Conservation (phyloP, 1,139 yeast genomes). For the Debaryomyces sp. region DNA sequence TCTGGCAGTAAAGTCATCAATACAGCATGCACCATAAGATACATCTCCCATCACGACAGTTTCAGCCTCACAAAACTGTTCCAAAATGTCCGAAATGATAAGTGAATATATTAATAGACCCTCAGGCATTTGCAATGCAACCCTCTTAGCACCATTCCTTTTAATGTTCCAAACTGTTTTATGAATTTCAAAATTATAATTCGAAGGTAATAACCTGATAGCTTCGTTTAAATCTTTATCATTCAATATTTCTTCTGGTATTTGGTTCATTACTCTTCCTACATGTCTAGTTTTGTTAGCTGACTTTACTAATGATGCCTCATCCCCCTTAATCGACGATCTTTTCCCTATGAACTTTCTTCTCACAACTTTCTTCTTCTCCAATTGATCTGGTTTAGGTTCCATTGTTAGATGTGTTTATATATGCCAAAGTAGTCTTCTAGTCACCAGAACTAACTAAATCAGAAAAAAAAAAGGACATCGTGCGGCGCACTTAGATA, state of each 20-base stretch:
- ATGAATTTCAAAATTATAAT: slow-evolving; percentile 94
- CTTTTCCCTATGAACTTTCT: slow-evolving; percentile 41
- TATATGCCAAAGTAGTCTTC: not conserved
- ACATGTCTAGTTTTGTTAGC: slow-evolving; percentile 32
- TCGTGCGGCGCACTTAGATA: slow-evolving; percentile 12
- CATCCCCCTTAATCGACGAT: slow-evolving; percentile 14
- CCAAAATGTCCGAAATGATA: slow-evolving; percentile 84
- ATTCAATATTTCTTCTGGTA: slow-evolving; percentile 83
- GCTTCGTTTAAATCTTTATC: slow-evolving; percentile 83
- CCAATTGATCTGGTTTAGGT: slow-evolving; percentile 4
- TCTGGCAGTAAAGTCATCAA: slow-evolving; percentile 93
- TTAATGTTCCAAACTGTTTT: slow-evolving; percentile 93
- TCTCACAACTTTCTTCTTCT: slow-evolving; percentile 18
- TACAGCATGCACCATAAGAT: slow-evolving; percentile 98
- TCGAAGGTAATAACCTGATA: slow-evolving; percentile 76
- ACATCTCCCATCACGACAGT: slow-evolving; percentile 98
- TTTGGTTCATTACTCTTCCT: slow-evolving; percentile 75
- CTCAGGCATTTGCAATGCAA: slow-evolving; percentile 97
- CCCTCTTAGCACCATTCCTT: slow-evolving; percentile 68
- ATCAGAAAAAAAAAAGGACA: slow-evolving; percentile 5
- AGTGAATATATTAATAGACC: slow-evolving; percentile 88
- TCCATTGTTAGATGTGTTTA: slow-evolving; percentile 1
- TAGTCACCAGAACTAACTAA: not conserved
- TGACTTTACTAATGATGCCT: slow-evolving; percentile 26
- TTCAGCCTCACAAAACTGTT: slow-evolving; percentile 86